Evolutionary conservation across 352 stramenopile genomes (phyloP).

Genomic region (Globisporangium spiculum): DNA sequence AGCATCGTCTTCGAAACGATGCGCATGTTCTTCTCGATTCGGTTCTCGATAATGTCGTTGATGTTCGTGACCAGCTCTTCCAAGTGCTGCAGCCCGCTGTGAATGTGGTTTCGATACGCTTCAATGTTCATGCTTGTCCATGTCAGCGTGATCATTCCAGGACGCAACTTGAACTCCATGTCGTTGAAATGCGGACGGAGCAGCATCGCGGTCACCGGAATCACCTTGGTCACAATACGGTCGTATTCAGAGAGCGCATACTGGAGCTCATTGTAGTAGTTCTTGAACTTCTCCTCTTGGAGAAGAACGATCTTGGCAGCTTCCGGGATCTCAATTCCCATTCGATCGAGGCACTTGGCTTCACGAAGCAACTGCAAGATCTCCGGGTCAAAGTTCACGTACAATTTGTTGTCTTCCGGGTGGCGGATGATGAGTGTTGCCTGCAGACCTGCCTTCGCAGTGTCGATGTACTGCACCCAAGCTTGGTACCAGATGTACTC

Average conservation of each 20-base stretch:
- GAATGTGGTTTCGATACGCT: conserved; percentile 94
- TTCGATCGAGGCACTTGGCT: conserved; percentile 97
- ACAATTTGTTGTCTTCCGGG: conserved; percentile 97
- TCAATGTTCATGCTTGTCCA: conserved; percentile 99
- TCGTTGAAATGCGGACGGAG: conserved; percentile 97
- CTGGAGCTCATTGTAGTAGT: conserved; percentile 97
- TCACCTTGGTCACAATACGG: conserved; percentile 95
- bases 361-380: conserved; percentile 97
- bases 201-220: conserved; percentile 96
- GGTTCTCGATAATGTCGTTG: conserved; percentile 99
- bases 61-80: conserved; percentile 97
- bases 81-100: conserved; percentile 92
- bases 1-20: conserved; percentile 97
- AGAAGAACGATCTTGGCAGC: conserved; percentile 97
- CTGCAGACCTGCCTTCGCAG: conserved; percentile 96
- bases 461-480: conserved; percentile 98
- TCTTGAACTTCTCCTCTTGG: conserved; percentile 99
- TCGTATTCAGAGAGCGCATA: conserved; percentile 97
- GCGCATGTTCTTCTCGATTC: conserved; percentile 98
- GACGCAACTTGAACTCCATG: conserved; percentile 98
- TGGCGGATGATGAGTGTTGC: conserved; percentile 99
- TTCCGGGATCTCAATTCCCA: conserved; percentile 98
- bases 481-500: conserved; percentile 99
- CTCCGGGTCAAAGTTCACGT: conserved; percentile 99
- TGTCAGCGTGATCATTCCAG: conserved; percentile 98